A percentile compares a stretch with the other conserved stretches of the same genome.
These are phyloP conservation scores for Cryphonectria carpinicola DNA, from an alignment of 2,329 filamentous ascomycete genomes.

Conservation along the genomic window DNA sequence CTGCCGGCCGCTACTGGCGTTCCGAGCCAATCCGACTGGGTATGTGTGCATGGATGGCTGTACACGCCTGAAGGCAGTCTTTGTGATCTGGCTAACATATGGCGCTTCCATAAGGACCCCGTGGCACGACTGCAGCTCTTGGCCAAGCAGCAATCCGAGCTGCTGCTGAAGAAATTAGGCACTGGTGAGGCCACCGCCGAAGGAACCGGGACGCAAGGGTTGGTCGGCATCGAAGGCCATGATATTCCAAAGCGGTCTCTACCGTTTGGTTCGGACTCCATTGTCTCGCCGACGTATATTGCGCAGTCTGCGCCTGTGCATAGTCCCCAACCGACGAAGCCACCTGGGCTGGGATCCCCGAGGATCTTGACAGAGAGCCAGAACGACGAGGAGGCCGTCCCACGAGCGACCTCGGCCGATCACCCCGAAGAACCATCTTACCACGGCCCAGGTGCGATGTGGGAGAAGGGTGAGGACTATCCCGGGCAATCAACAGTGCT, in stretches of 20 bases:
- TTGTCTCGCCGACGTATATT: slow-evolving; percentile 50
- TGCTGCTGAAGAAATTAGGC: slow-evolving; percentile 59
- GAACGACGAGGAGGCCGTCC: slow-evolving; percentile 29
- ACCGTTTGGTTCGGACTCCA: slow-evolving; percentile 57
- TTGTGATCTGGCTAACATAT: slow-evolving; percentile 60
- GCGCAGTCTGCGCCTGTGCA: slow-evolving; percentile 43
- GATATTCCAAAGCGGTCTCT: slow-evolving; percentile 54
- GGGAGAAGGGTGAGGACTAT: slow-evolving; percentile 54
- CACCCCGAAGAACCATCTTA: slow-evolving; percentile 47
- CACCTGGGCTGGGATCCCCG: slow-evolving; percentile 32
- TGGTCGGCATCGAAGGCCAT: slow-evolving; percentile 16
- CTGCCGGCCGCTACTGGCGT: slow-evolving; percentile 82
- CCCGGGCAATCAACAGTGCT: slow-evolving; percentile 43
- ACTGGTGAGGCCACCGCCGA: slow-evolving; percentile 35
- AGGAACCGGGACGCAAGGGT: slow-evolving; percentile 18
- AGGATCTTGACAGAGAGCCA: slow-evolving; percentile 31
- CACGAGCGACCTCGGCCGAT: slow-evolving; percentile 23
- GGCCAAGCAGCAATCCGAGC: slow-evolving; percentile 66
- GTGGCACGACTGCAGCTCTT: slow-evolving; percentile 71
- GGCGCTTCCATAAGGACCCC: slow-evolving; percentile 65
- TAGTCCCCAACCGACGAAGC: slow-evolving; percentile 42
- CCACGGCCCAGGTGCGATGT: slow-evolving; percentile 52
- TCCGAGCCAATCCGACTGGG: slow-evolving; percentile 88
- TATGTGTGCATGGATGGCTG: slow-evolving; percentile 69
- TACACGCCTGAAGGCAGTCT: slow-evolving; percentile 57